These are phyloP conservation scores for Cladosporium halotolerans DNA, from an alignment of 2,329 filamentous ascomycete genomes.

Conservation along the genomic window DNA sequence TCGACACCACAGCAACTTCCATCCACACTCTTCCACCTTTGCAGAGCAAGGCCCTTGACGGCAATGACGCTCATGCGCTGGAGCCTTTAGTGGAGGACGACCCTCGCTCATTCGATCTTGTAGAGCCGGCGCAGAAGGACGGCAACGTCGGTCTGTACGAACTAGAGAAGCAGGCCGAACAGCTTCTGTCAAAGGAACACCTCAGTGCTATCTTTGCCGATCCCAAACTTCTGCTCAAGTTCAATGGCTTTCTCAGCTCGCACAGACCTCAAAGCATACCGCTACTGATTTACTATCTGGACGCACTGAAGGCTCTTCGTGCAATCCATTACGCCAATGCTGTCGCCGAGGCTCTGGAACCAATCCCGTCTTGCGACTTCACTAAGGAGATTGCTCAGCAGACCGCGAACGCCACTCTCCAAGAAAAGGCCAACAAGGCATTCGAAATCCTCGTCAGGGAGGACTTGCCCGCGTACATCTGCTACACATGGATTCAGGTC, in stretches of 20 bases:
- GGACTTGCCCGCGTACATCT: conserved; percentile 66
- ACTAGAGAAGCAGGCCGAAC: conserved; percentile 58
- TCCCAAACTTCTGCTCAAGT: conserved; percentile 55
- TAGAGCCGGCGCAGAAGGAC: conserved; percentile 34
- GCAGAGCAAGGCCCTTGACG: conserved; percentile 39
- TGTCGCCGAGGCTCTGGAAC: conserved; percentile 54
- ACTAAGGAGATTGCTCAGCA: conserved; percentile 44
- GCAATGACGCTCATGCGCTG: conserved; percentile 35
- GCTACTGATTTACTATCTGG: conserved; percentile 64
- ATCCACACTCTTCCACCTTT: conserved; percentile 34
- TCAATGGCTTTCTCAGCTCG: conserved; percentile 59
- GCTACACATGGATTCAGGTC: conserved; percentile 60
- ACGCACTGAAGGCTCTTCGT: conserved; percentile 63
- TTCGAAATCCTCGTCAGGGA: conserved; percentile 60
- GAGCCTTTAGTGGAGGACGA: conserved; percentile 48
- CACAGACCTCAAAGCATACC: conserved; percentile 58
- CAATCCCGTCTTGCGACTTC: conserved; percentile 52
- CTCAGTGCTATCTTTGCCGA: conserved; percentile 60
- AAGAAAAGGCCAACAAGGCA: conserved; percentile 58
- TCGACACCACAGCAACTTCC: conserved; percentile 33
- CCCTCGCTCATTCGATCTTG: conserved; percentile 48
- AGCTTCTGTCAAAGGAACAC: conserved; percentile 61
- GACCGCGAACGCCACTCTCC: conserved; percentile 53
- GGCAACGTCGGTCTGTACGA: conserved; percentile 39
- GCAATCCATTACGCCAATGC: conserved; percentile 68